phyloP scores from a whole-genome alignment of 345 rosid species.

The Ailanthus altissimus region DNA sequence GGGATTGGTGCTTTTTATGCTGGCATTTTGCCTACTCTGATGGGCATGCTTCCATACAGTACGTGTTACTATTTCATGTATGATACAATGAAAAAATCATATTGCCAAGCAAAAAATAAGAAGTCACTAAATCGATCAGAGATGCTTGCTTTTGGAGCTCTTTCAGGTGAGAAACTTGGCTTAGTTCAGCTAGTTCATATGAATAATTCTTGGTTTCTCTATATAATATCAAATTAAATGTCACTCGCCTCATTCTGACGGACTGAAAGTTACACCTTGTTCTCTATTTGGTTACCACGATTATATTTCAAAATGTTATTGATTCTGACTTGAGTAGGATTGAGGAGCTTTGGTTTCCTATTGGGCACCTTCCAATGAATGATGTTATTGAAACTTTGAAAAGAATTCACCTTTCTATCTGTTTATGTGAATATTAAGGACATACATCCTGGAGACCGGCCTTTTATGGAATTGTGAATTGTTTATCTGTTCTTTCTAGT shows the following conservation, averaged over 20 bases:
- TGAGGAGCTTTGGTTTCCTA: not conserved
- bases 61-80: slow-evolving; percentile 96
- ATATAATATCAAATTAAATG: not conserved
- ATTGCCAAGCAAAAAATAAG: slow-evolving; percentile 76
- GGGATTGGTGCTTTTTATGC: slow-evolving; percentile 86
- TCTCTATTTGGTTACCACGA: not conserved
- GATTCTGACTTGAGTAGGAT: not conserved
- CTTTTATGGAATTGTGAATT: not conserved
- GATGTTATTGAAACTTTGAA: not conserved
- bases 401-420: not conserved
- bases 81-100: slow-evolving; percentile 70
- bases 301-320: not conserved
- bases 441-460: not conserved
- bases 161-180: slow-evolving; percentile 61
- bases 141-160: slow-evolving; percentile 88
- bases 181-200: not conserved
- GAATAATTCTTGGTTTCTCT: not conserved
- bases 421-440: not conserved
- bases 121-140: slow-evolving; percentile 85
- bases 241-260: not conserved
- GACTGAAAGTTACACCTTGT: too few species aligned
- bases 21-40: slow-evolving; percentile 77
- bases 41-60: slow-evolving; percentile 98
- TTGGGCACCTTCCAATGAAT: not conserved
- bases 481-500: not conserved